Percentiles rank a stretch among this genome's conserved stretches.
Evolutionary conservation across 225 moss, liverwort and hornwort genomes (phyloP).

Genomic region (Pleurozium schreberi): DNA sequence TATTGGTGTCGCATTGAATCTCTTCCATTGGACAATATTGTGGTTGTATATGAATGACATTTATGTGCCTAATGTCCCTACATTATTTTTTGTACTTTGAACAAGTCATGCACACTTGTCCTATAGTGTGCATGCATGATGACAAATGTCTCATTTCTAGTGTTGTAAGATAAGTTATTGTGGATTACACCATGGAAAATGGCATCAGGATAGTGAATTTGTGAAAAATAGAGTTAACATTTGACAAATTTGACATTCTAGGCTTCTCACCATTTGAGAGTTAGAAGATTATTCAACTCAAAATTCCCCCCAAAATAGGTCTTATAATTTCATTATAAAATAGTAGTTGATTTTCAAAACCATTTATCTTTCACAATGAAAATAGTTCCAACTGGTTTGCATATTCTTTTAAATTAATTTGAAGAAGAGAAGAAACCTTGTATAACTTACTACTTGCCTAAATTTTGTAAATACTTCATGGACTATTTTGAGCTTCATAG

Average conservation of each 20-base stretch:
- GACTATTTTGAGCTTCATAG: not conserved
- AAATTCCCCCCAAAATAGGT: not conserved
- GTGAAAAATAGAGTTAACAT: not conserved
- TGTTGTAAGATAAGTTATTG: fast-evolving
- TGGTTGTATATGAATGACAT: not conserved
- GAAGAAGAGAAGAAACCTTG: not conserved
- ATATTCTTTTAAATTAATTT: not conserved
- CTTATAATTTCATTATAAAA: not conserved
- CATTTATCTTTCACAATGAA: not conserved
- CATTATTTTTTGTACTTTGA: not conserved
- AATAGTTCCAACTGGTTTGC: not conserved
- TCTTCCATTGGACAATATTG: not conserved
- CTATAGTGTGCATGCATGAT: fast-evolving
- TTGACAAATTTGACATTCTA: not conserved
- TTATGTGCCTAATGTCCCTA: not conserved
- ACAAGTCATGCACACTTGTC: fast-evolving
- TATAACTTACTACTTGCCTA: not conserved
- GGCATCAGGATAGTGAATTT: not conserved
- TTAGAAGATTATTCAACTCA: fast-evolving
- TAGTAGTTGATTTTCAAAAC: not conserved
- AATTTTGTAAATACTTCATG: fast-evolving
- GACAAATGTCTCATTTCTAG: not conserved
- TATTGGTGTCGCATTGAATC: not conserved
- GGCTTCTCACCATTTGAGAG: fast-evolving
- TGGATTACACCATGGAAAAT: fast-evolving